Conservation (phyloP, 2,329 filamentous ascomycete species). For the Cercospora sp. region DNA sequence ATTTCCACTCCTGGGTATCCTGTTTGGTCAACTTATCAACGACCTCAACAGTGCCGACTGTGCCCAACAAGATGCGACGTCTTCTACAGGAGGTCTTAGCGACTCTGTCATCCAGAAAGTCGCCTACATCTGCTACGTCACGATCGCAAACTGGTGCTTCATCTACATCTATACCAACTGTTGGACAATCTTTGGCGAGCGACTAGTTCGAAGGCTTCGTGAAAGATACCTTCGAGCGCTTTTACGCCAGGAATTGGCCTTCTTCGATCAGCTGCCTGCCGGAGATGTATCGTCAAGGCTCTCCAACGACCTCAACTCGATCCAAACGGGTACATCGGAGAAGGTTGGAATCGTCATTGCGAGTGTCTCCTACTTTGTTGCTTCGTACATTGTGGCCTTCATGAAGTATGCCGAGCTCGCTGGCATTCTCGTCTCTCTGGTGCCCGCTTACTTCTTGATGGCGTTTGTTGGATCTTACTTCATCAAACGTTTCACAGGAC, state of each 20-base stretch:
- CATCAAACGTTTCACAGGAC: slow-evolving; percentile 53
- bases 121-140: slow-evolving; percentile 62
- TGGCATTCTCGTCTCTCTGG: background rate
- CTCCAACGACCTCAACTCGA: slow-evolving; percentile 61
- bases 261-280: slow-evolving; percentile 62
- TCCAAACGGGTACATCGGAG: background rate
- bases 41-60: slow-evolving; percentile 61
- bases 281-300: slow-evolving; percentile 65
- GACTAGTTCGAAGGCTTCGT: slow-evolving; percentile 63
- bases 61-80: slow-evolving; percentile 36
- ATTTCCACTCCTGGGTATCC: slow-evolving; percentile 63
- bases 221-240: slow-evolving; percentile 61
- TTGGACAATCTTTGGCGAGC: slow-evolving; percentile 65
- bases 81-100: slow-evolving; percentile 41
- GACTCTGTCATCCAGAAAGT: slow-evolving; percentile 58
- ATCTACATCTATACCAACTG: slow-evolving; percentile 66
- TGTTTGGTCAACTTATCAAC: slow-evolving; percentile 65
- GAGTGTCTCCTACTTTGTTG: background rate
- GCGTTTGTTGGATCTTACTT: slow-evolving; percentile 37
- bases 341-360: background rate
- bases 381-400: background rate
- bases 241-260: slow-evolving; percentile 62
- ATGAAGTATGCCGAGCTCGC: background rate
- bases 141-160: slow-evolving; percentile 53
- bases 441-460: background rate